Evolutionary conservation across 2,329 filamentous ascomycete genomes (phyloP).

Genomic region (Periconia sp.): DNA sequence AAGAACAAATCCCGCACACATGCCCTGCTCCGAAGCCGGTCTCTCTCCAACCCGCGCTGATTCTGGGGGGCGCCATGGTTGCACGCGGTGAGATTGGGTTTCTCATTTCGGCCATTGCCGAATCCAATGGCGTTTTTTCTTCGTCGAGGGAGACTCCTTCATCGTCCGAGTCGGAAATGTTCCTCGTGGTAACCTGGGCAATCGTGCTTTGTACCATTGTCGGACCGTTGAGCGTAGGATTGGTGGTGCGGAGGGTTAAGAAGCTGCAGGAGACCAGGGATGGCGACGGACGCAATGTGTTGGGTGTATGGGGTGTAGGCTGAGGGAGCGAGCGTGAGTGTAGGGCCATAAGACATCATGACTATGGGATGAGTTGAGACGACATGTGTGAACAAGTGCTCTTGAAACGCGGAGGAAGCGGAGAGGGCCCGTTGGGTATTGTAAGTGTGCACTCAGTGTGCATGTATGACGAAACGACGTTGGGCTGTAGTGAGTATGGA

Average conservation of each 20-base stretch:
- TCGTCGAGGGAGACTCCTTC: conserved; percentile 9
- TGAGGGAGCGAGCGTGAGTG: conserved; percentile 1
- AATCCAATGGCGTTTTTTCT: conserved; percentile 55
- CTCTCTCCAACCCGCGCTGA: conserved; percentile 67
- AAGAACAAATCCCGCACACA: conserved; percentile 9
- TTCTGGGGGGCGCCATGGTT: conserved; percentile 71
- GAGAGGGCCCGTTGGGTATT: background rate
- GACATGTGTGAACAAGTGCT: background rate
- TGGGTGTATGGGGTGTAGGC: conserved; percentile 50
- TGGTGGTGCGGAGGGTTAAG: conserved; percentile 52
- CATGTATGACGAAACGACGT: background rate
- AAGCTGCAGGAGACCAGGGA: conserved; percentile 41
- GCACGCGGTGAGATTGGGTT: conserved; percentile 81
- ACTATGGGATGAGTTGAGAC: background rate
- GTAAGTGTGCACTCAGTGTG: background rate
- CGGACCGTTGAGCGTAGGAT: conserved; percentile 55
- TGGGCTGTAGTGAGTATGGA: background rate
- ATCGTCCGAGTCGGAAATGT: conserved; percentile 47
- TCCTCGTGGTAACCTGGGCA: conserved; percentile 58
- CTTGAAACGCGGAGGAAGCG: background rate
- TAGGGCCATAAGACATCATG: background rate
- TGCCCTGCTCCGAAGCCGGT: conserved; percentile 49
- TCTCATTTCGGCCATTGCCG: conserved; percentile 69
- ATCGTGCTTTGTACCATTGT: conserved; percentile 60
- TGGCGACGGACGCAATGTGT: conserved; percentile 43